These are phyloP conservation scores for Gymnopilus dilepis DNA, from an alignment of 768 basidiomycete species.

Conservation along the genomic window DNA sequence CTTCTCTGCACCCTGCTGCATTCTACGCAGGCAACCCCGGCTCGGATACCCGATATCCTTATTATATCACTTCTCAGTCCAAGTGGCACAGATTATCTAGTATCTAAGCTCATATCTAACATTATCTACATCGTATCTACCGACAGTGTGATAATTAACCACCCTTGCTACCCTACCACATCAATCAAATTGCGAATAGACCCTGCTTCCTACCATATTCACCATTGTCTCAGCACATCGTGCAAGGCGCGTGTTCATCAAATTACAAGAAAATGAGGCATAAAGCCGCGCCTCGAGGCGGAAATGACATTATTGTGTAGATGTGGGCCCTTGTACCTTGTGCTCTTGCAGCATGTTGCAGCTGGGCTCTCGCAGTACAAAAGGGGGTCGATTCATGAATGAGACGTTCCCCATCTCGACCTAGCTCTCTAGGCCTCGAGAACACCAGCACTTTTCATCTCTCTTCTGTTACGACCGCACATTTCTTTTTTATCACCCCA, in stretches of 20 bases:
- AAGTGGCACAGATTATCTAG: conserved; percentile 17
- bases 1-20: conserved; percentile 1
- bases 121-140: conserved; percentile 4
- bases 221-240: conserved; percentile 20
- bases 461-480: conserved; percentile 8
- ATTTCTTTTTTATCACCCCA: not conserved
- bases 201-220: conserved; percentile 4
- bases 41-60: conserved; percentile 13
- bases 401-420: conserved; percentile 24
- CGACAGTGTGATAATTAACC: conserved; percentile 3
- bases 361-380: conserved; percentile 22
- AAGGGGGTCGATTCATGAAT: conserved; percentile 13
- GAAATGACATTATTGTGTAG: conserved; percentile 15
- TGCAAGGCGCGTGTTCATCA: conserved; percentile 20
- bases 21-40: not conserved
- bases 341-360: conserved; percentile 9
- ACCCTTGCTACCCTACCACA: not conserved
- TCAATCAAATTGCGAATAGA: conserved; percentile 11
- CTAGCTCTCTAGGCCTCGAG: conserved; percentile 22
- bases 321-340: conserved; percentile 18
- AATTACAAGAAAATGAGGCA: conserved; percentile 8
- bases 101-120: conserved; percentile 2
- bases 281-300: conserved; percentile 22
- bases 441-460: conserved; percentile 7
- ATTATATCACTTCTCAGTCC: conserved; percentile 13